Evolutionary conservation across 306 rosid genomes (phyloP), one percentile per base, ranked within the genome.

Genomic region (Dalbergia oliveri): DNA sequence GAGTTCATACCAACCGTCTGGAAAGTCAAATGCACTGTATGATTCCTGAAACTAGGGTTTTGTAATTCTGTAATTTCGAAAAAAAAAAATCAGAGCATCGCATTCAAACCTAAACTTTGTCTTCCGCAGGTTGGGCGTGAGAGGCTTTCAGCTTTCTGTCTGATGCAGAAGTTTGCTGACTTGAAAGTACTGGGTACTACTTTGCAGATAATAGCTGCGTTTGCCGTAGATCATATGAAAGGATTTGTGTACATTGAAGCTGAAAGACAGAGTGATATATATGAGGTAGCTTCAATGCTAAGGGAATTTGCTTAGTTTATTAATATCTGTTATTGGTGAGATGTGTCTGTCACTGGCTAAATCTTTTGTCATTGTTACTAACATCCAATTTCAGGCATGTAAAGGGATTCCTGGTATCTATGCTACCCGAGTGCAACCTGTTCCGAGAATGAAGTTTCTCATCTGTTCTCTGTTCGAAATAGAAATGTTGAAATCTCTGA

Each of bases 21-120:
- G 98, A 96, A 90, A 92, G 97, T 96, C 72, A 96, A 96, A 92
- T 96, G 99, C 90, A 83, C 81, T 86, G 98, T 96, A 91, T 59
- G 90, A 5, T 64, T 39, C 58, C 77, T 39, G 43, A 35, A 73
- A 50, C 73, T 12, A 19, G 49, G 41, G 53, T 81, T 63, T 41
- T 56, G 47, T 66, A 35, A 75, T 57, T 66, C 60, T 72, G 47
- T 13, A 14, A 50, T 14, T 12, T 12, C 13, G 6, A 14, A 16
- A 45, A 15, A 71, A 21, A 0, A 65, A 66, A 39, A 49, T 79
- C 44, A n/a, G 0, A 14, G 43, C 31, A 10, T 64, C 15, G 16
- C 76, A 11, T 18, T 59, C 12, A 26, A 33, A 39, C 11, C 62
- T 73, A 51, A 16, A 59, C 58, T 65, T 59, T 74, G 65, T 73